These are phyloP conservation scores for Mycosphaerella sp. DNA, from an alignment of 2,329 filamentous ascomycete species.

Conservation along the genomic window DNA sequence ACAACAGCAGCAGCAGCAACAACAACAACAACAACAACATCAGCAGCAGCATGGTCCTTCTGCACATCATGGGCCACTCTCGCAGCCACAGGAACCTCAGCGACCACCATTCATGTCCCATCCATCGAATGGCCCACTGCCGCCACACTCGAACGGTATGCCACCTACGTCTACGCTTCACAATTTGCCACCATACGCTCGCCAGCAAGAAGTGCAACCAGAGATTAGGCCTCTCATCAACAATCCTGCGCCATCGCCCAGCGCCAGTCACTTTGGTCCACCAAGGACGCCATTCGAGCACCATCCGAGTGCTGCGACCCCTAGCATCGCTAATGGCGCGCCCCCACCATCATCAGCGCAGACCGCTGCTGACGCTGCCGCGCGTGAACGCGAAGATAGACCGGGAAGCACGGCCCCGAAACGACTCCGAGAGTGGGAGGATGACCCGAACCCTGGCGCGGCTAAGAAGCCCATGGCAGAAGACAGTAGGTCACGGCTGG, in stretches of 20 bases:
- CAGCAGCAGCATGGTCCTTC: conserved; percentile 33
- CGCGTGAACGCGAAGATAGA: conserved; percentile 63
- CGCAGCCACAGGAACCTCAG: conserved; percentile 20
- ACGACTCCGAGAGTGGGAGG: conserved; percentile 87
- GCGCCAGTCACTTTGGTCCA: conserved; percentile 60
- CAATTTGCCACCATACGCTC: conserved; percentile 62
- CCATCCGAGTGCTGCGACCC: conserved; percentile 57
- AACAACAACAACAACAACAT: too few relatives aligned
- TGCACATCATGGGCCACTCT: conserved; percentile 39
- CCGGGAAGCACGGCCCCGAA: conserved; percentile 74
- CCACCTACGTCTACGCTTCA: conserved; percentile 44
- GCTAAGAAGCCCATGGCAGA: conserved; percentile 84
- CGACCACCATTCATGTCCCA: conserved; percentile 22
- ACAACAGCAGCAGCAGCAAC: too few relatives aligned
- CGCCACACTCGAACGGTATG: conserved; percentile 24
- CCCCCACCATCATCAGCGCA: conserved; percentile 56
- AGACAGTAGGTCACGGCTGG: conserved; percentile 76
- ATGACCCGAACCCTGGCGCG: conserved; percentile 50
- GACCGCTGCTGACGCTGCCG: conserved; percentile 58
- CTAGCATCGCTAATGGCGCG: conserved; percentile 61
- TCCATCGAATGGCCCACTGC: conserved; percentile 22
- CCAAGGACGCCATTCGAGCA: conserved; percentile 74
- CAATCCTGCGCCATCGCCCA: conserved; percentile 71
- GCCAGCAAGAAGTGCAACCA: conserved; percentile 57
- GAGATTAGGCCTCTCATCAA: conserved; percentile 79